Evolutionary conservation across 768 basidiomycete species (phyloP), one percentile per base, ranked within the genome.

Genomic region (Termitomyces sp.): DNA sequence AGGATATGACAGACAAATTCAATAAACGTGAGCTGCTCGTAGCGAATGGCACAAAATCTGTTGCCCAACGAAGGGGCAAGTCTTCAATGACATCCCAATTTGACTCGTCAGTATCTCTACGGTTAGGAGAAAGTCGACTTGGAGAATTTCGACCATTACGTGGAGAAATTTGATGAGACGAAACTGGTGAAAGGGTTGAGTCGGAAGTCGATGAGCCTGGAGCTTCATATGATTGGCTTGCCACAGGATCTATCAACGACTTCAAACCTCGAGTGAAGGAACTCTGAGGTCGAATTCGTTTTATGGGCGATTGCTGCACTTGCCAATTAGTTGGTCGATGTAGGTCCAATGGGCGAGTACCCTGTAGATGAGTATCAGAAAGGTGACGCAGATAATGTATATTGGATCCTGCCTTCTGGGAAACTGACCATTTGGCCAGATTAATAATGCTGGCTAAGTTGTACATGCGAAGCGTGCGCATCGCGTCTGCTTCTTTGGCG

Each of bases 1-100:
- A 94, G 4, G 82, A 85, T 29, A 84, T 67, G 14, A 91, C 85
- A 3, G 84, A 82, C 1, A 79, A 66, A 60, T 80, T 83, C 32
- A 79, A 74, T 48, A 93, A 73, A 49, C 90, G 80, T 31, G 91
- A 89, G 3, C 88, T 84, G 31, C 81, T 72, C 2, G 82, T 73
- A 5, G 90, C 90, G n/a, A 94, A 81, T 0, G 90, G 86, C 2
- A 91, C 89, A 68, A 83, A 94, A 71, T 94, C 92, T 0, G 88
- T 88, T n/a, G 91, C 90, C 92, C 92, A 94, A 37, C 89, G 83
- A 49, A 93, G 67, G 2, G 91, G 89, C 9, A 89, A 74, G 51
- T 85, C 83, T 12, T 92, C 91, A 0, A 92, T 78, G 6, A 92
- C 68, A 70, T 93, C 91, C 91, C 91, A 88, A 36, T 75, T 77